phyloP scores from a whole-genome alignment of 768 basidiomycete species.

The Sporobolomyces phaffii region DNA sequence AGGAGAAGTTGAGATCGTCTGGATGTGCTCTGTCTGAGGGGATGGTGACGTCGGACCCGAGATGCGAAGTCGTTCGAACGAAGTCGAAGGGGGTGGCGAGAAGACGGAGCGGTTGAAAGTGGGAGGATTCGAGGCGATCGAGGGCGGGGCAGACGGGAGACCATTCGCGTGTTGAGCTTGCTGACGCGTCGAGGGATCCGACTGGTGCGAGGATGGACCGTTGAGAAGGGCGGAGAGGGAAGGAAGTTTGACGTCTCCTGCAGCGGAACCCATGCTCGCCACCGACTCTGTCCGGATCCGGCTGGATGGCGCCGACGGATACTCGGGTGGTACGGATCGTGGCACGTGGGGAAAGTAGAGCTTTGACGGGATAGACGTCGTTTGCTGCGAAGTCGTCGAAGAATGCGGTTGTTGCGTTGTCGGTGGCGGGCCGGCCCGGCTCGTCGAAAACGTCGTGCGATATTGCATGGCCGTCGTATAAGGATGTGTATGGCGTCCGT shows the following conservation, averaged over 20 bases:
- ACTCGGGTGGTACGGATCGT: neutral
- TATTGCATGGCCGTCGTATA: neutral
- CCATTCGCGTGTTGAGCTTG: neutral
- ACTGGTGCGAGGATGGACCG: neutral
- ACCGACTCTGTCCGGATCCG: neutral
- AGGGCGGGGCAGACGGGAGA: neutral
- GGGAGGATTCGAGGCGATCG: neutral
- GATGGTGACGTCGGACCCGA: neutral
- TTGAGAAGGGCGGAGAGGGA: conserved; percentile 15
- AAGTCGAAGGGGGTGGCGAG: conserved; percentile 24
- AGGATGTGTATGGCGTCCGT: neutral
- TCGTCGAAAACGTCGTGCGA: neutral
- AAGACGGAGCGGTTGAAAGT: conserved; percentile 7
- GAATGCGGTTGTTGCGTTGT: conserved; percentile 2
- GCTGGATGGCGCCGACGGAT: neutral
- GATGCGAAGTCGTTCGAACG: conserved; percentile 33
- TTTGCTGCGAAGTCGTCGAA: neutral
- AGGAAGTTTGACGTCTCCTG: conserved; percentile 9
- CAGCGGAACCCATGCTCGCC: neutral
- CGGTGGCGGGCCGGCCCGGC: neutral
- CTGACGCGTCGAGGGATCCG: neutral
- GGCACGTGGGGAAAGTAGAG: conserved; percentile 31
- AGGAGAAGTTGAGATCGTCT: neutral
- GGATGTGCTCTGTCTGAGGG: neutral
- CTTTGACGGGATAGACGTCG: conserved; percentile 12